Conservation (phyloP, 306 rosid species). For the Quercus glauca region DNA sequence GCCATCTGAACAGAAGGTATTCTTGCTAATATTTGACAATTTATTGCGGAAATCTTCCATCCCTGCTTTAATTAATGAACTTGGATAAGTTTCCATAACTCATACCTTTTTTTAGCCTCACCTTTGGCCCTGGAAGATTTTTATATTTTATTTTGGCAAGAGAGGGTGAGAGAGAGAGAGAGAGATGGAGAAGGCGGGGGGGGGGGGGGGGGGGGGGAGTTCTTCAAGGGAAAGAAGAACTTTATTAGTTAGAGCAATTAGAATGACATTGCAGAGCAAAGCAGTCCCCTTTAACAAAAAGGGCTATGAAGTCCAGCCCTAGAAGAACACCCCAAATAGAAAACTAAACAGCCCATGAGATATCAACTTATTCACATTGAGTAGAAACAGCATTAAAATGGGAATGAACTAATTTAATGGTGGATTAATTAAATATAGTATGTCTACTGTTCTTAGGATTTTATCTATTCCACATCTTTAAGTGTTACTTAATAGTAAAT, state of each 20-base stretch:
- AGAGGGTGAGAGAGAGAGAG: too few species aligned
- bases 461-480: too few species aligned
- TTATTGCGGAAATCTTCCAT: background rate
- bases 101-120: background rate
- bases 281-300: background rate
- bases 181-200: background rate
- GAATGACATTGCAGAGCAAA: background rate
- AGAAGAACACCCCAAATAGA: too few species aligned
- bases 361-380: too few species aligned
- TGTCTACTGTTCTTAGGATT: too few species aligned
- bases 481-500: too few species aligned
- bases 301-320: too few species aligned
- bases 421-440: too few species aligned
- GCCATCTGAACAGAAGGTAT: slow-evolving; percentile 24
- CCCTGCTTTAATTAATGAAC: background rate
- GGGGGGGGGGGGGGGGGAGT: too few species aligned
- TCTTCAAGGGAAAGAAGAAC: background rate
- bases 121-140: background rate
- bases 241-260: background rate
- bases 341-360: too few species aligned
- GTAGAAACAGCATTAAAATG: too few species aligned
- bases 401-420: too few species aligned
- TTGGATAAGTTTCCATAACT: background rate
- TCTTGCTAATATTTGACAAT: background rate
- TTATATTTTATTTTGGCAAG: background rate